Evolutionary conservation across 2,329 filamentous ascomycete genomes (phyloP).

Genomic region (Xylariaceae sp.): DNA sequence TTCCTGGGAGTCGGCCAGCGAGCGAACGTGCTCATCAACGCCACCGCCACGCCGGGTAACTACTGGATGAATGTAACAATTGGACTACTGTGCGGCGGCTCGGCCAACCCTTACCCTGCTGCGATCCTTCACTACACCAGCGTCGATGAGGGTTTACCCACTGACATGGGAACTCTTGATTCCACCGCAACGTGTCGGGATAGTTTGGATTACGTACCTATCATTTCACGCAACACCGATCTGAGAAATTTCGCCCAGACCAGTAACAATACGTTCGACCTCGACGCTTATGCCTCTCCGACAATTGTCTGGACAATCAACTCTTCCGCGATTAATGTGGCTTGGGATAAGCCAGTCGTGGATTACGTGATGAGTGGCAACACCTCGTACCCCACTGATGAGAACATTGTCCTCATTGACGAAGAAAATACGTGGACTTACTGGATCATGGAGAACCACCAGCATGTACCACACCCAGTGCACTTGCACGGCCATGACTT

Average conservation of each 20-base stretch:
- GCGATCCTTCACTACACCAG: not conserved
- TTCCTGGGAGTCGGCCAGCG: slow-evolving; percentile 4
- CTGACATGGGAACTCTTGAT: not conserved
- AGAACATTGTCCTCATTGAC: not conserved
- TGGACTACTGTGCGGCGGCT: not conserved
- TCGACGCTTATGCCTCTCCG: not conserved
- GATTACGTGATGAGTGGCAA: not conserved
- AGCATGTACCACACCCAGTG: not conserved
- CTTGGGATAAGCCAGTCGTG: not conserved
- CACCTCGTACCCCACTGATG: not conserved
- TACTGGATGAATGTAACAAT: not conserved
- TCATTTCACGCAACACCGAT: not conserved
- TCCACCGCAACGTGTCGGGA: not conserved
- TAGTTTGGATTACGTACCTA: slow-evolving; percentile 1
- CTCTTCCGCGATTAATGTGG: not conserved
- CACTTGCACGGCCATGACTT: not conserved
- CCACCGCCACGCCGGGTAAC: not conserved
- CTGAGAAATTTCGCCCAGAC: not conserved
- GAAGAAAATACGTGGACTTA: not conserved
- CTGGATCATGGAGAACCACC: not conserved
- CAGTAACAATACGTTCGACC: not conserved
- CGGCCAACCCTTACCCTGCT: not conserved
- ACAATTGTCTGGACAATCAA: not conserved
- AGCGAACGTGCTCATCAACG: slow-evolving; percentile 3
- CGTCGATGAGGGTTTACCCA: not conserved